Percentiles rank a stretch among this genome's conserved stretches.
These are phyloP conservation scores for Mortierella sp. DNA, from an alignment of 371 early-diverging fungal species.

Conservation along the genomic window DNA sequence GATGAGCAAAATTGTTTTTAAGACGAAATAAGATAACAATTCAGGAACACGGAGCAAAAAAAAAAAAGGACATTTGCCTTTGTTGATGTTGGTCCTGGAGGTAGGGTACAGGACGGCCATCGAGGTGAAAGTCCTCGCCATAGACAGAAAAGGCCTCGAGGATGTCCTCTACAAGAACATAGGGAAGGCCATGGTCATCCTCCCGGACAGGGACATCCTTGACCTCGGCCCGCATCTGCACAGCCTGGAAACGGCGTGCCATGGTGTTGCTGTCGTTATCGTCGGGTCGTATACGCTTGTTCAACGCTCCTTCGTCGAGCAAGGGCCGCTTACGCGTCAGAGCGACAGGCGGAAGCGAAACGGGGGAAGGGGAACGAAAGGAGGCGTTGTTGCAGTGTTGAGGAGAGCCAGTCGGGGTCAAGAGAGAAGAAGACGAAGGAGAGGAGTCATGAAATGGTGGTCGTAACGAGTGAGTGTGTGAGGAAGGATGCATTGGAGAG, in stretches of 20 bases:
- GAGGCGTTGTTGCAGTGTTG: not conserved
- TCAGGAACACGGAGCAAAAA: constrained; percentile 16
- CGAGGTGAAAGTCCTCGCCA: constrained; percentile 24
- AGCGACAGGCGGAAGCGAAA: not conserved
- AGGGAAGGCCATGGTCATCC: constrained; percentile 15
- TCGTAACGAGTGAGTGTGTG: not conserved
- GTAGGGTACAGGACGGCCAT: constrained; percentile 36
- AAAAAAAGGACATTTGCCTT: constrained; percentile 1
- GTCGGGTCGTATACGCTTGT: constrained; percentile 5
- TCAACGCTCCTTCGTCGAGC: not conserved
- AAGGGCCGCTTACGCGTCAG: constrained; percentile 1
- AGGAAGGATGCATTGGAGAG: not conserved
- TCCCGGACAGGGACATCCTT: constrained; percentile 31
- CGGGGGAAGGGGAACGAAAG: not conserved
- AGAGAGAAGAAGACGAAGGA: not conserved
- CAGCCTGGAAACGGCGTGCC: constrained; percentile 17
- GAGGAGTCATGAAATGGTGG: not conserved
- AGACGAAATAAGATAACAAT: not conserved
- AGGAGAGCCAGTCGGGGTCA: not conserved
- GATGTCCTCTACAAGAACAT: constrained; percentile 40
- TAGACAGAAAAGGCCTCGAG: constrained; percentile 27
- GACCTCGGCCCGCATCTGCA: constrained; percentile 26
- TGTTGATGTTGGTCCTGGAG: constrained; percentile 32
- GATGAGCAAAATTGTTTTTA: not conserved
- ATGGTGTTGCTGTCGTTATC: constrained; percentile 1